Base-by-base conservation (phyloP, 2,329 filamentous ascomycete genomes). In the Colletotrichum aenigma region DNA sequence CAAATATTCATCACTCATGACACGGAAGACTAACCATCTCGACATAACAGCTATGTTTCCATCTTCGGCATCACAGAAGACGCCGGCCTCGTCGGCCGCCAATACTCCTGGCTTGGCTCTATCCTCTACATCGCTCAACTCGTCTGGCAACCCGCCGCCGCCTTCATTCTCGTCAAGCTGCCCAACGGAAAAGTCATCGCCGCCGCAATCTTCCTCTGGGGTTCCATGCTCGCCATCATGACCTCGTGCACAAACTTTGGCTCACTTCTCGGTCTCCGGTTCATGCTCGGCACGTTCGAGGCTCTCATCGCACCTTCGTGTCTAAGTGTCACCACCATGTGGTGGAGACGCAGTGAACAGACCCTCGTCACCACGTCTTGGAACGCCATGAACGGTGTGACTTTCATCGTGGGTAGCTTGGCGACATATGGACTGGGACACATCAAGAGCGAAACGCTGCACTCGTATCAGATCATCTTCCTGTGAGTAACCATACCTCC, bases 71-170 rank as follows among this genome's bases (percentile, higher is more conserved):
- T 93, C 43, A 85, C 86, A 1, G 81, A 87, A 13, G 90, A 93
- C 78, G 86, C 89, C 0, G 77, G 85, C n/a, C 82, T 93, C 6
- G 79, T 82, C 0, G 85, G 84, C 36, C 77, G 82, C 21, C 81
- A 94, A 84, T 95, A 92, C 81, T 90, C 89, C 30, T 95, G 94
- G 94, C 87, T 95, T 0, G 83, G 84, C 10, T 85, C 84, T 1
- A 81, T 86, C 32, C 79, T 86, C 16, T 86, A 86, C 78, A 76
- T 86, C 16, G 84, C 84, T 2, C 78, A 80, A 60, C 78, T 82
- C 18, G 74, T 80, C 34, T 75, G 77, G 60, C 79, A 82, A 75
- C 79, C 78, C 9, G 70, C 71, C 6, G 70, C 79, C 12, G 79
- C 79, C 6, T 80, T 70, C 36, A 73, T 80, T 18, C 77, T 81